A percentile compares a stretch with the other conserved stretches of the same genome.
Evolutionary conservation across 2,329 filamentous ascomycete genomes (phyloP).

Genomic region (Phialophora chinensis): DNA sequence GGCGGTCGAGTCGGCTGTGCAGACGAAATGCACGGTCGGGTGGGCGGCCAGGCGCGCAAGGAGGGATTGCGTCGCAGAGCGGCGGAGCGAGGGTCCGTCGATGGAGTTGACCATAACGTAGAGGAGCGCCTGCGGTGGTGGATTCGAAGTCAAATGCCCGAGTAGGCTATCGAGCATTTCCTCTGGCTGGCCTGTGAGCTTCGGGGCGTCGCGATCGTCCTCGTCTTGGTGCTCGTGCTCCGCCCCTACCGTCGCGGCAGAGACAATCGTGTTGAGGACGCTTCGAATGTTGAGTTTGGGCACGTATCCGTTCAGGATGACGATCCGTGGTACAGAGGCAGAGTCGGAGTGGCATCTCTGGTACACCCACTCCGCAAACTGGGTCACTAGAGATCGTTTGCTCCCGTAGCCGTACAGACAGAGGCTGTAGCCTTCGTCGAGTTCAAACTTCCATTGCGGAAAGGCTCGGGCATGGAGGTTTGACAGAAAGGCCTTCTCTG

Average conservation of each 20-base stretch:
- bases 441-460: slow-evolving; percentile 90
- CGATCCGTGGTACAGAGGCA: slow-evolving; percentile 59
- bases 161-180: slow-evolving; percentile 73
- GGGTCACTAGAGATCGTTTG: slow-evolving; percentile 75
- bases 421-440: slow-evolving; percentile 83
- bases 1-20: slow-evolving; percentile 85
- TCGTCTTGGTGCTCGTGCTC: slow-evolving; percentile 43
- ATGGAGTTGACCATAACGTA: slow-evolving; percentile 84
- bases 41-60: slow-evolving; percentile 79
- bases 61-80: slow-evolving; percentile 70
- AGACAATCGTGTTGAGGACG: slow-evolving; percentile 65
- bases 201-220: background rate
- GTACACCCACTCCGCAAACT: slow-evolving; percentile 75
- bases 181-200: slow-evolving; percentile 67
- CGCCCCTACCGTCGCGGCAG: slow-evolving; percentile 56
- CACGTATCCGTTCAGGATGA: slow-evolving; percentile 84
- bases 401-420: slow-evolving; percentile 94
- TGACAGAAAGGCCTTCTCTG: slow-evolving; percentile 73
- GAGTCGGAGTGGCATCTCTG: slow-evolving; percentile 40
- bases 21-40: slow-evolving; percentile 72
- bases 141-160: slow-evolving; percentile 66
- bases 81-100: slow-evolving; percentile 78
- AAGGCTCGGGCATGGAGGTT: slow-evolving; percentile 81
- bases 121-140: slow-evolving; percentile 56
- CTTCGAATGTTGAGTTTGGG: slow-evolving; percentile 53